Evolutionary conservation across 129 eudicot genomes (phyloP).

Genomic region (Saposhnikovia divaricata): DNA sequence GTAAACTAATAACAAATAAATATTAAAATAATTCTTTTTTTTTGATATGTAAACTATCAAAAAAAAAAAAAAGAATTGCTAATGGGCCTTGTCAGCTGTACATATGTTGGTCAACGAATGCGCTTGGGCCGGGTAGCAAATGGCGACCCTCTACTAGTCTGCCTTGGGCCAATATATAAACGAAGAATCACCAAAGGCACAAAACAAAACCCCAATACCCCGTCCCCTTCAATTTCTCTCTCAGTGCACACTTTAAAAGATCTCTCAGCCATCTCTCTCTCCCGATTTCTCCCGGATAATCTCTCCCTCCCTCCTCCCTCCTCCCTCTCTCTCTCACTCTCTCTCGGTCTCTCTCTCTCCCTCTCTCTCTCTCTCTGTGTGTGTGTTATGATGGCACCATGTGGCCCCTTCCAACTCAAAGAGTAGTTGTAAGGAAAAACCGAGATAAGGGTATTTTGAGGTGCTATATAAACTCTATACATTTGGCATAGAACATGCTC

Average conservation of each 20-base stretch:
- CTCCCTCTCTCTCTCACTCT: not conserved
- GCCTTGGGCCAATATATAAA: not conserved
- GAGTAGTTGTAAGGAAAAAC: slow-evolving; percentile 13
- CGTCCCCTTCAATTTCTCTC: not conserved
- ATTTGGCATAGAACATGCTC: not conserved
- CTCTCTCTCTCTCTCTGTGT: not conserved
- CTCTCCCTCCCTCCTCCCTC: not conserved
- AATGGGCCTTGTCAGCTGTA: not conserved
- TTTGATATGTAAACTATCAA: no score
- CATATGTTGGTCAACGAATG: not conserved
- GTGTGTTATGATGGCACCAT: slow-evolving; percentile 7
- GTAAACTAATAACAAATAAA: no score
- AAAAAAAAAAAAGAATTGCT: no score
- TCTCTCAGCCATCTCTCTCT: not conserved
- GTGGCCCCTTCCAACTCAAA: slow-evolving; percentile 15
- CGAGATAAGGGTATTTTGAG: slow-evolving; percentile 13
- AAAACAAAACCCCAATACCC: not conserved
- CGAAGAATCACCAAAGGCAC: not conserved
- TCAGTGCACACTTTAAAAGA: not conserved
- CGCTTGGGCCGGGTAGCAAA: not conserved
- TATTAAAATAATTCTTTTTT: no score
- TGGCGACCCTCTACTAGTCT: not conserved
- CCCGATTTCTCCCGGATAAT: not conserved
- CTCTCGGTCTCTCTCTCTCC: not conserved
- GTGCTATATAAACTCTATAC: slow-evolving; percentile 1